phyloP scores from a whole-genome alignment of 75 land plant species.

The Pinus taeda region DNA sequence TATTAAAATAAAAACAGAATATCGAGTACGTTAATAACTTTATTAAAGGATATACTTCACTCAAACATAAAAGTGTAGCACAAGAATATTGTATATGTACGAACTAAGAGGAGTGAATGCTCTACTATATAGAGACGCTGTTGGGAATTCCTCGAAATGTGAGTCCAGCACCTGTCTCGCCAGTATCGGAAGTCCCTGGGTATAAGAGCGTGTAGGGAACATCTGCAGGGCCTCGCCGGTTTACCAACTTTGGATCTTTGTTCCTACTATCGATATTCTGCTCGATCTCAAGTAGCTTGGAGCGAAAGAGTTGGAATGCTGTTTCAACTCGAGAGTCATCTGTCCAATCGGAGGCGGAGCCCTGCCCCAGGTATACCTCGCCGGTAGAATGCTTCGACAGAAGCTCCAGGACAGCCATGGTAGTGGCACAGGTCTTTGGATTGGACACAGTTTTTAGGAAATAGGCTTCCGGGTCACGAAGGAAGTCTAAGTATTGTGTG shows the following conservation, averaged over 20 bases:
- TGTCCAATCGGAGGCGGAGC: slow-evolving; percentile 20
- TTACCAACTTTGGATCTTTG: neutral
- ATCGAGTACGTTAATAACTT: no score
- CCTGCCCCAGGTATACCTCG: slow-evolving; percentile 75
- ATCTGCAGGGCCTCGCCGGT: neutral
- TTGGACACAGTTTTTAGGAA: neutral
- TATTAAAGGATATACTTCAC: no score
- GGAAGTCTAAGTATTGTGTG: slow-evolving; percentile 51
- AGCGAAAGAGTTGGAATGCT: neutral
- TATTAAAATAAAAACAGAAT: no score
- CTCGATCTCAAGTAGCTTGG: neutral
- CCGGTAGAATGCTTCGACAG: slow-evolving; percentile 77
- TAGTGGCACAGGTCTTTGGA: neutral
- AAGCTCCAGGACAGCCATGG: slow-evolving; percentile 33
- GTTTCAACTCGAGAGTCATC: neutral
- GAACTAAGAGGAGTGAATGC: no score
- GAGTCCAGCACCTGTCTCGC: neutral
- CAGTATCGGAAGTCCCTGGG: neutral
- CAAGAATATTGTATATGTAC: no score
- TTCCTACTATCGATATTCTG: neutral
- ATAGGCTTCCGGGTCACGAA: slow-evolving; percentile 44
- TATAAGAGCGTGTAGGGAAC: neutral
- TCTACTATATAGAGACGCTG: neutral
- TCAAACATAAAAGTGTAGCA: no score
- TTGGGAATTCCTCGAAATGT: neutral